phyloP scores from a whole-genome alignment of 441 rosid genomes.

The Syzygium syzygioides region DNA sequence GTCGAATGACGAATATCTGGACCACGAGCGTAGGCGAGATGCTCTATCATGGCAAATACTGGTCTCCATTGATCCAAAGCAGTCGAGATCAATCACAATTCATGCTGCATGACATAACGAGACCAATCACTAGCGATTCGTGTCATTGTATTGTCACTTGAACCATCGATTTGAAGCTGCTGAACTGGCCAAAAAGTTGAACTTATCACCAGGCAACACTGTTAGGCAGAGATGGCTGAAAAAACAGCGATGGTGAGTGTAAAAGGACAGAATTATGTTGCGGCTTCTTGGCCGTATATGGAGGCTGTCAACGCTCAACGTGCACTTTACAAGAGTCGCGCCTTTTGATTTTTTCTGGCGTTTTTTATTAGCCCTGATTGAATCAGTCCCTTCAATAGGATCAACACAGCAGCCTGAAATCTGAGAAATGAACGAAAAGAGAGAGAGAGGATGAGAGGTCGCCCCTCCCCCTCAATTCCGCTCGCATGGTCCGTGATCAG shows the following conservation, averaged over 20 bases:
- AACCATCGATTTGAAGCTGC: not conserved
- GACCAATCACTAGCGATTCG: not conserved
- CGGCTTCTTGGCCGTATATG: not conserved
- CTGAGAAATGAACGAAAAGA: not conserved
- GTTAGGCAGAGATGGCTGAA: not conserved
- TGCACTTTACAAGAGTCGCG: not conserved
- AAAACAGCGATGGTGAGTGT: not conserved
- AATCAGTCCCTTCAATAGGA: not conserved
- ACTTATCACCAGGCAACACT: not conserved
- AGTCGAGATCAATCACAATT: not conserved
- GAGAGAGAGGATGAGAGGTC: not conserved
- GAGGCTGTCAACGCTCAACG: not conserved
- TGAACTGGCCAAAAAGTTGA: not conserved
- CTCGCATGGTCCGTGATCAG: not conserved
- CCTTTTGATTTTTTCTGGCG: not conserved
- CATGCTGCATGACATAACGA: not conserved
- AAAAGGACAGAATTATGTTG: not conserved
- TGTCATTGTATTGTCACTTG: not conserved
- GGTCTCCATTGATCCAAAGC: not conserved
- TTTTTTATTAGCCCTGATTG: not conserved
- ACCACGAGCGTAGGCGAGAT: slow-evolving; percentile 6
- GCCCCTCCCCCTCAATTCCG: not conserved
- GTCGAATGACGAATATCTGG: slow-evolving; percentile 9
- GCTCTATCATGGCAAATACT: not conserved
- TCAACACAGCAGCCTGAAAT: not conserved